phyloP scores from a whole-genome alignment of 768 basidiomycete species.

The Xerocomus spinulosus region DNA sequence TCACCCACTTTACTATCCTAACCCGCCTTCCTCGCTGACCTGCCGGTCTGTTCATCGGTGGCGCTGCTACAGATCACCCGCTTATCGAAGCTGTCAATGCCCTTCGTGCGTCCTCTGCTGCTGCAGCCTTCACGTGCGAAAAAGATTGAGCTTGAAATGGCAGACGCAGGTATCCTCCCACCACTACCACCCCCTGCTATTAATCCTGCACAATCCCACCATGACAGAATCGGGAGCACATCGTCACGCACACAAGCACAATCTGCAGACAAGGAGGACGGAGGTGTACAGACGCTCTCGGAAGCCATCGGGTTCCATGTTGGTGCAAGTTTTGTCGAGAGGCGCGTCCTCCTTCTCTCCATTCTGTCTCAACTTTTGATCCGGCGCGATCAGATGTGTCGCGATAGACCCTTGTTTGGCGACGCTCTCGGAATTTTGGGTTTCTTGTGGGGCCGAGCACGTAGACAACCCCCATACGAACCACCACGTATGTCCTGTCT shows the following conservation, averaged over 20 bases:
- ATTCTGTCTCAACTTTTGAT: not conserved
- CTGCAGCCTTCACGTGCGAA: conserved; percentile 64
- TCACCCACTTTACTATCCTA: no score
- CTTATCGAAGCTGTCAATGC: conserved; percentile 75
- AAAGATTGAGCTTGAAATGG: conserved; percentile 73
- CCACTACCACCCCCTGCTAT: conserved; percentile 40
- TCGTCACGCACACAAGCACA: conserved; percentile 11
- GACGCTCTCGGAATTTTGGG: conserved; percentile 93
- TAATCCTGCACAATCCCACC: conserved; percentile 27
- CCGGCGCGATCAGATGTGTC: conserved; percentile 49
- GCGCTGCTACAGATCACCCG: conserved; percentile 77
- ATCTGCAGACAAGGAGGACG: conserved; percentile 47
- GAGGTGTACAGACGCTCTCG: conserved; percentile 59
- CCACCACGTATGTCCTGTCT: conserved; percentile 61
- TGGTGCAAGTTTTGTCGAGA: conserved; percentile 80
- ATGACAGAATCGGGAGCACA: conserved; percentile 35
- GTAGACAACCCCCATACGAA: conserved; percentile 95
- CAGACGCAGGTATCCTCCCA: conserved; percentile 68
- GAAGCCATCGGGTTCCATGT: conserved; percentile 85
- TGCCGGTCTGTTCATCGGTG: conserved; percentile 60
- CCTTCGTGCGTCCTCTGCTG: conserved; percentile 66
- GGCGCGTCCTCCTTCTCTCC: conserved; percentile 38
- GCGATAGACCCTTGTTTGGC: conserved; percentile 66
- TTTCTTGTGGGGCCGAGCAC: conserved; percentile 87
- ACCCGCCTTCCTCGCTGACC: conserved; percentile 59